Conservation (phyloP, 2,329 filamentous ascomycete species). For the Drechslerella coelobrocha region DNA sequence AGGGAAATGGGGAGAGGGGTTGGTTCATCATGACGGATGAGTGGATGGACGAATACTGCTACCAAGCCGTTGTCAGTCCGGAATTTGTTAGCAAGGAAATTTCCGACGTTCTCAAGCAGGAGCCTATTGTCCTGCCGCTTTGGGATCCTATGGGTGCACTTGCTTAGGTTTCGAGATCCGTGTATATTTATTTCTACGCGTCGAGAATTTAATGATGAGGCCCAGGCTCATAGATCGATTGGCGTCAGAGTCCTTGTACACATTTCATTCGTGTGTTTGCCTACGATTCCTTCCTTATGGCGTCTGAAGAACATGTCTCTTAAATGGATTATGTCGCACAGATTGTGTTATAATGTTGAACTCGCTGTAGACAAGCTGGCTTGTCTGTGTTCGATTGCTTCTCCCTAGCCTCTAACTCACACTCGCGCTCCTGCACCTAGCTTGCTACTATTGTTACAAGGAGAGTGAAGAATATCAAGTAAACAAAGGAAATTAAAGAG, state of each 20-base stretch:
- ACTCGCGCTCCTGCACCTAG: constrained; percentile 4
- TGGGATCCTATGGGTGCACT: constrained; percentile 83
- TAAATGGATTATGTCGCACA: constrained; percentile 10
- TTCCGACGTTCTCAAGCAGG: constrained; percentile 72
- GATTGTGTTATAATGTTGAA: too few species aligned
- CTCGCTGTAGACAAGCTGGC: constrained; percentile 16
- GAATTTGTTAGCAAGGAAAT: constrained; percentile 71
- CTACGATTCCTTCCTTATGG: neutral
- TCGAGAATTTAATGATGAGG: neutral
- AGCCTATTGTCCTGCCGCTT: constrained; percentile 73
- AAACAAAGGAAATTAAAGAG: constrained; percentile 18
- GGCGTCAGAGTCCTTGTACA: too few species aligned
- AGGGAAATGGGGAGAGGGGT: constrained; percentile 72
- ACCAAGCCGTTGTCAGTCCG: constrained; percentile 84
- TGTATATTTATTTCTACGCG: neutral
- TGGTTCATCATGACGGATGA: constrained; percentile 78
- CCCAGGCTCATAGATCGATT: neutral
- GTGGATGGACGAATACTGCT: constrained; percentile 82
- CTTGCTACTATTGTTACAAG: constrained; percentile 4
- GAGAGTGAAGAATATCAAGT: constrained; percentile 10
- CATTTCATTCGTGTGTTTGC: too few species aligned
- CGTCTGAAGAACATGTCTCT: too few species aligned
- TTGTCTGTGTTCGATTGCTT: neutral
- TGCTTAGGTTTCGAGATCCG: constrained; percentile 61
- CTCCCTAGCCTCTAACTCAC: neutral